Base-by-base conservation (phyloP, 768 basidiomycete genomes). In the Termitomyces sp. region DNA sequence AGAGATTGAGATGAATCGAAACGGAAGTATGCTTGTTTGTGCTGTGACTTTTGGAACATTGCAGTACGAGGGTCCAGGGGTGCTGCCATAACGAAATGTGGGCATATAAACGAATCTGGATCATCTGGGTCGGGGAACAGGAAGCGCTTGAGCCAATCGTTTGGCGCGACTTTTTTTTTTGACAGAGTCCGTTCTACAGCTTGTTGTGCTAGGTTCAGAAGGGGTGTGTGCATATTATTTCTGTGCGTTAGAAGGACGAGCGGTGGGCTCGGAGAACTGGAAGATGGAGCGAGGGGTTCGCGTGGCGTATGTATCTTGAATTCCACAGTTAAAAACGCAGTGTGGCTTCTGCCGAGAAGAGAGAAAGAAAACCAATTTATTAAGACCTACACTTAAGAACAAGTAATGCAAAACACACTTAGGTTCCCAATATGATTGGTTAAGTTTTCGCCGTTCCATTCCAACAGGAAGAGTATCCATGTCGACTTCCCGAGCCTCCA, bases 401-500 rank as follows among this genome's bases (percentile, higher is more conserved):
- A 42, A 61, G 60, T 27, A 47, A 59, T 39, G 46, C 52, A 69
- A 52, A 53, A 74, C 83, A 62, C 71, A 96, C 94, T 81, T 92
- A 69, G 76, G 74, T 73, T 94, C 88, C 84, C 90, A 94, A 24
- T 76, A 79, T 7, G 92, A 94, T 68, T 92, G 89, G 68, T 95
- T 97, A 55, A 79, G 62, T 63, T 79, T 87, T 57, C 86, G 76
- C 59, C 84, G 76, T 61, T 88, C 86, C 94, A 97, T 97, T 13
- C 94, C 94, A 29, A 77, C 67, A 0, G 94, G 85, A 43, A 95
- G 78, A 55, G 91, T 63, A 46, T 90, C 90, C 71, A 94, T 79
- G 44, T 87, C 83, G 60, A 93, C 85, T 46, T 87, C 87, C 60
- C 79, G 71, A 34, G 73, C 69, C 58, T 85, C 86, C 29, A 95